phyloP scores from a whole-genome alignment of 345 rosid species.

The Raphanus raphanistrum region DNA sequence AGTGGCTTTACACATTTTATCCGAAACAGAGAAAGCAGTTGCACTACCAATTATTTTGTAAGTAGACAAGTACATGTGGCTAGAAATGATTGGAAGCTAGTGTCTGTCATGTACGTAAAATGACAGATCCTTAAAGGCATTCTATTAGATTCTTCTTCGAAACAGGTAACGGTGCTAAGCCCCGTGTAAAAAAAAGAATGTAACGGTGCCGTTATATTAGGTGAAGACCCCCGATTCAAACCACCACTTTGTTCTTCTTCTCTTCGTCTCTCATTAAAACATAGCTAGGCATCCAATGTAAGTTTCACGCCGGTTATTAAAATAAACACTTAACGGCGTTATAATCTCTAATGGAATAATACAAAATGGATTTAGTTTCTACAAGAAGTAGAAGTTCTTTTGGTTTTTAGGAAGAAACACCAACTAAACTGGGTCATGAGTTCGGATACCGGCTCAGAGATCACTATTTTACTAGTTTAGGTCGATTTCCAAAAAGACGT shows the following conservation, averaged over 20 bases:
- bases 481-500: not conserved
- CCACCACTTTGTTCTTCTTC: conserved; percentile 17
- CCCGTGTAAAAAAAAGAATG: too few species aligned
- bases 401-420: not conserved
- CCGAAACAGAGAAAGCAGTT: conserved; percentile 25
- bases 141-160: conserved; percentile 23
- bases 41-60: conserved; percentile 28
- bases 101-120: conserved; percentile 15
- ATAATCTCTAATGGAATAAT: not conserved
- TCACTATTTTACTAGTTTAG: not conserved
- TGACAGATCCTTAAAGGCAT: conserved; percentile 35
- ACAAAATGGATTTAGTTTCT: not conserved
- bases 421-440: not conserved
- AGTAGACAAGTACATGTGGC: conserved; percentile 26
- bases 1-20: conserved; percentile 31
- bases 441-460: not conserved
- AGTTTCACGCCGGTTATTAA: not conserved
- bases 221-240: conserved; percentile 20
- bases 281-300: conserved; percentile 22
- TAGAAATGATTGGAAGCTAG: conserved; percentile 12
- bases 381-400: not conserved
- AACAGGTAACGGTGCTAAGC: too few species aligned
- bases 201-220: conserved; percentile 31
- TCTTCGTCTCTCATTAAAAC: conserved; percentile 5
- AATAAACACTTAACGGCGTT: not conserved